Percentiles rank a stretch among this genome's conserved stretches.
Conservation (phyloP, 169 alveolate species). For the Perkinsus marinus region DNA sequence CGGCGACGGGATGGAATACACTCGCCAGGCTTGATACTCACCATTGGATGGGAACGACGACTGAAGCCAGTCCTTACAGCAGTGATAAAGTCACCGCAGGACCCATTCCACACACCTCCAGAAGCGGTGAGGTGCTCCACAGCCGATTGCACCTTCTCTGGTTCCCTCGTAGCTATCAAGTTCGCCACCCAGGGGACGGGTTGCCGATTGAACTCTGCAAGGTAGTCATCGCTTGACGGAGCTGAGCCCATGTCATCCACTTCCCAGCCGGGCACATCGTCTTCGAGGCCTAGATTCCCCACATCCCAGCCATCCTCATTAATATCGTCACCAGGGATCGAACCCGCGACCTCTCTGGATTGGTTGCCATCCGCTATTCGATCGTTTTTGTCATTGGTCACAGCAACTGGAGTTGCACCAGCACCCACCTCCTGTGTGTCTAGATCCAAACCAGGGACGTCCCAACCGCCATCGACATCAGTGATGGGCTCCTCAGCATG, state of each 20-base stretch:
- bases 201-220: neutral
- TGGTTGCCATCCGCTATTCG: no score
- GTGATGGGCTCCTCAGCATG: neutral
- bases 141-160: neutral
- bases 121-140: neutral
- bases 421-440: neutral
- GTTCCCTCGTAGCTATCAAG: neutral
- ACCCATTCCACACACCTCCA: neutral
- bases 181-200: neutral
- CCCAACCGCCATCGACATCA: neutral
- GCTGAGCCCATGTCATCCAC: neutral
- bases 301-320: neutral
- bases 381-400: no score
- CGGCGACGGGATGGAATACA: neutral
- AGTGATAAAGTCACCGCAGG: neutral
- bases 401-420: no score
- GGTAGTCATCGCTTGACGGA: neutral
- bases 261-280: neutral
- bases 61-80: neutral
- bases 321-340: neutral
- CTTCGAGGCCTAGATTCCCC: neutral
- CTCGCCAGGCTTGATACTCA: neutral
- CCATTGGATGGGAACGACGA: neutral
- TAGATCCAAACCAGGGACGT: neutral
- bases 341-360: neutral